A percentile compares a stretch with the other conserved stretches of the same genome.
phyloP scores from a whole-genome alignment of 2,329 filamentous ascomycete genomes.

The Elsinoe ampelina region DNA sequence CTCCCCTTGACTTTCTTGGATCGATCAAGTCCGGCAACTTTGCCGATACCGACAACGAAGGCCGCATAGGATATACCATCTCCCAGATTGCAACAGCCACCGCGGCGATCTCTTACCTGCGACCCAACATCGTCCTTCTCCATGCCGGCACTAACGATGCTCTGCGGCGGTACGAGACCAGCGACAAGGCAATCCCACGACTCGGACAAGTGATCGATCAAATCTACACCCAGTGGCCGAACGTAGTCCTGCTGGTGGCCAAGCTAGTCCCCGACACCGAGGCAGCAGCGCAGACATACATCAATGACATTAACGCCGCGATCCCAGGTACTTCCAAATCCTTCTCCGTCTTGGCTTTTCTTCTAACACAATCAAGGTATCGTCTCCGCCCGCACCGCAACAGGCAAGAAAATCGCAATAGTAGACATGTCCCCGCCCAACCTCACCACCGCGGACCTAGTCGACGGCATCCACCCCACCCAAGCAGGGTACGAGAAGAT shows the following conservation, averaged over 20 bases:
- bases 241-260: not conserved
- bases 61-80: conserved; percentile 27
- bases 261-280: conserved; percentile 1
- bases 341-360: not conserved
- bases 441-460: conserved; percentile 3
- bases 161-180: not conserved
- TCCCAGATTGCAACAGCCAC: conserved; percentile 21
- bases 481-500: conserved; percentile 1
- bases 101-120: conserved; percentile 16
- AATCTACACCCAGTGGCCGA: conserved; percentile 7
- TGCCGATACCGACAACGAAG: conserved; percentile 28
- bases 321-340: not conserved
- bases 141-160: conserved; percentile 24
- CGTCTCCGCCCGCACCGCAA: not conserved
- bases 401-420: not conserved
- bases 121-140: conserved; percentile 22
- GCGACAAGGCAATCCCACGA: conserved; percentile 2
- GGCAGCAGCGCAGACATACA: conserved; percentile 9
- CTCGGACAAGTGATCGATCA: not conserved
- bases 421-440: conserved; percentile 4
- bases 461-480: conserved; percentile 10
- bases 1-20: conserved; percentile 26
- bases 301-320: conserved; percentile 9
- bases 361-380: not conserved
- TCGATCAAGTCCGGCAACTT: conserved; percentile 26